These are phyloP conservation scores for Fusarium siculi DNA, from an alignment of 2,329 filamentous ascomycete genomes.

Conservation along the genomic window DNA sequence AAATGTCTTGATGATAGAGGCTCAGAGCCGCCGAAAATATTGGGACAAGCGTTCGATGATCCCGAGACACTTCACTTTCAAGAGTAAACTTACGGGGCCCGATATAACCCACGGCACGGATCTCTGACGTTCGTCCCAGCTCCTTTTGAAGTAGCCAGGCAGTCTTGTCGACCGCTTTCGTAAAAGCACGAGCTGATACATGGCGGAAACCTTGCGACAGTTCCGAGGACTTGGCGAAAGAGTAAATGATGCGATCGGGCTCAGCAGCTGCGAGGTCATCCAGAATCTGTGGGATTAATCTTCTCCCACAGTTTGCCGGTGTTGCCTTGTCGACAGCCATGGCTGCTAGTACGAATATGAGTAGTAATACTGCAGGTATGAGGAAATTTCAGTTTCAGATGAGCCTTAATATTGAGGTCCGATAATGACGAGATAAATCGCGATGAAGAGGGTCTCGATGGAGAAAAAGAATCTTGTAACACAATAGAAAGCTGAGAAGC, in stretches of 20 bases:
- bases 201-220: conserved; percentile 31
- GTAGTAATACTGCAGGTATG: not conserved
- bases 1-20: not conserved
- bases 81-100: conserved; percentile 46
- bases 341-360: not conserved
- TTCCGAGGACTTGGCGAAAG: conserved; percentile 27
- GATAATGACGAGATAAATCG: not conserved
- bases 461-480: not conserved
- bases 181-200: conserved; percentile 41
- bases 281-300: conserved; percentile 1
- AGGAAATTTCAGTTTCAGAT: not conserved
- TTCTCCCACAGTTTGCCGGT: not conserved
- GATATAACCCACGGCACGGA: conserved; percentile 46
- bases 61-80: not conserved
- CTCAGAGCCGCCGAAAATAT: too few species aligned
- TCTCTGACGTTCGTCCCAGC: not conserved
- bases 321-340: not conserved
- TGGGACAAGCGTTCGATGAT: rapidly evolving
- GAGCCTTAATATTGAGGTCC: not conserved
- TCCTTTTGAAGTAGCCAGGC: conserved; percentile 44
- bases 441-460: not conserved
- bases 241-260: conserved; percentile 43
- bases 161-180: conserved; percentile 44
- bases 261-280: not conserved
- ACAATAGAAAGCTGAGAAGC: not conserved